phyloP scores from a whole-genome alignment of 371 early-diverging fungal species.

The Mortierella sp. region DNA sequence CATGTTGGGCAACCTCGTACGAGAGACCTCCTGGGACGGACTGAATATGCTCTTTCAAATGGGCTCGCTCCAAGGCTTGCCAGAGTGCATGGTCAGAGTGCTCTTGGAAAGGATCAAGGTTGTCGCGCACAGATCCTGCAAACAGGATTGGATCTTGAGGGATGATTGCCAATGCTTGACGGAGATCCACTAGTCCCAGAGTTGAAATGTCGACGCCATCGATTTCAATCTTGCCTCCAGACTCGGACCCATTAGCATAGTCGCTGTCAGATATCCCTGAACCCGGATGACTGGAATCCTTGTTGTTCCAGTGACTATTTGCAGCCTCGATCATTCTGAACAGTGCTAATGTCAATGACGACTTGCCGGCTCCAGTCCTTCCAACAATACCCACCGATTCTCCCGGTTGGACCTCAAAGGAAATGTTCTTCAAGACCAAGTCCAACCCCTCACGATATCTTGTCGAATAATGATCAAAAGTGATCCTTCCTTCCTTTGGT shows the following conservation, averaged over 20 bases:
- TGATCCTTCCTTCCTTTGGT: slow-evolving; percentile 9
- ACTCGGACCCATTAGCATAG: slow-evolving; percentile 10
- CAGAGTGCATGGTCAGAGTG: slow-evolving; percentile 71
- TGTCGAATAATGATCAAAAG: slow-evolving; percentile 22
- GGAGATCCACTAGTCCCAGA: slow-evolving; percentile 70
- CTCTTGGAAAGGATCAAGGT: slow-evolving; percentile 74
- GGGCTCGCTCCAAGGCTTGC: slow-evolving; percentile 62
- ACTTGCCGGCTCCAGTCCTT: slow-evolving; percentile 70
- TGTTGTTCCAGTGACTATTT: slow-evolving; percentile 11
- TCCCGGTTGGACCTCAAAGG: slow-evolving; percentile 58
- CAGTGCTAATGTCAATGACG: slow-evolving; percentile 69
- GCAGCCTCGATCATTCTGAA: slow-evolving; percentile 75
- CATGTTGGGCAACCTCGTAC: slow-evolving; percentile 18
- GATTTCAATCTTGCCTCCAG: slow-evolving; percentile 67
- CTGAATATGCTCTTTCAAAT: slow-evolving; percentile 37
- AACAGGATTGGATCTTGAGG: slow-evolving; percentile 77
- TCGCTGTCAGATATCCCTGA: too few relatives aligned
- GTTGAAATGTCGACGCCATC: slow-evolving; percentile 73
- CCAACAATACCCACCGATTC: slow-evolving; percentile 73
- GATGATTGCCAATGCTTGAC: slow-evolving; percentile 71
- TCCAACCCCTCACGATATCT: slow-evolving; percentile 31
- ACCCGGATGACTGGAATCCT: too few relatives aligned
- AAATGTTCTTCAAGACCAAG: slow-evolving; percentile 65
- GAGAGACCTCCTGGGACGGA: slow-evolving; percentile 27
- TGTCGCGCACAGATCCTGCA: slow-evolving; percentile 69